These are phyloP conservation scores for Sungouiozyma intestinalis DNA, from an alignment of 805 yeast species.

Conservation along the genomic window DNA sequence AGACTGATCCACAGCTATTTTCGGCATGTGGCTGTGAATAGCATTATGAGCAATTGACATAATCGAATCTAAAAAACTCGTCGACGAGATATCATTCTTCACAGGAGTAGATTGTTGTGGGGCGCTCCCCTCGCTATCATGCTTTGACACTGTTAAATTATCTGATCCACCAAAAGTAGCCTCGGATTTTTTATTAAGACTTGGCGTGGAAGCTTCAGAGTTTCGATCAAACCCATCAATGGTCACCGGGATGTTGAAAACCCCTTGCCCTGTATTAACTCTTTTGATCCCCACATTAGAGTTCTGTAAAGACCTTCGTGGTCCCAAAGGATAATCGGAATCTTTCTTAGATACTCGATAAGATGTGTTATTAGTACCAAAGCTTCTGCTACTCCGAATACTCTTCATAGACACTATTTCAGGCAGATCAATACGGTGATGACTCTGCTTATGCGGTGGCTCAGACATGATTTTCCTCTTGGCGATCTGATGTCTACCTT, in stretches of 20 bases:
- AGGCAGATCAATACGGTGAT: conserved; percentile 14
- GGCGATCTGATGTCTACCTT: conserved; percentile 13
- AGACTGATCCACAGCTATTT: neutral
- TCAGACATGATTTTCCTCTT: conserved; percentile 4
- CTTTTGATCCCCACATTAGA: conserved; percentile 13
- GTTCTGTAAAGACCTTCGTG: conserved; percentile 17
- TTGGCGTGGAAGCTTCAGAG: neutral
- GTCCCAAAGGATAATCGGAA: conserved; percentile 5
- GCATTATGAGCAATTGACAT: conserved; percentile 41
- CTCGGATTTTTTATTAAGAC: neutral
- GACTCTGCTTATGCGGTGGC: neutral
- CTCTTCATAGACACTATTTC: conserved; percentile 20
- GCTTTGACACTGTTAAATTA: no score
- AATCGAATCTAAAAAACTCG: conserved; percentile 36
- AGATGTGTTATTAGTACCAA: neutral
- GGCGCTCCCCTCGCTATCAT: neutral
- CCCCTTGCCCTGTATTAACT: conserved; percentile 8
- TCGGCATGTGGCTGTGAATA: conserved; percentile 23
- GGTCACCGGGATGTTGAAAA: conserved; percentile 16
- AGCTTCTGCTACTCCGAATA: conserved; percentile 7
- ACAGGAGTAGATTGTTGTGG: neutral
- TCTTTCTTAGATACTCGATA: conserved; percentile 1
- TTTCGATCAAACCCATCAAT: conserved; percentile 6
- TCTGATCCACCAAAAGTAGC: neutral
- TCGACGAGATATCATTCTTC: conserved; percentile 4